Base-by-base conservation (phyloP, 306 rosid species). In the Rosa persica region DNA sequence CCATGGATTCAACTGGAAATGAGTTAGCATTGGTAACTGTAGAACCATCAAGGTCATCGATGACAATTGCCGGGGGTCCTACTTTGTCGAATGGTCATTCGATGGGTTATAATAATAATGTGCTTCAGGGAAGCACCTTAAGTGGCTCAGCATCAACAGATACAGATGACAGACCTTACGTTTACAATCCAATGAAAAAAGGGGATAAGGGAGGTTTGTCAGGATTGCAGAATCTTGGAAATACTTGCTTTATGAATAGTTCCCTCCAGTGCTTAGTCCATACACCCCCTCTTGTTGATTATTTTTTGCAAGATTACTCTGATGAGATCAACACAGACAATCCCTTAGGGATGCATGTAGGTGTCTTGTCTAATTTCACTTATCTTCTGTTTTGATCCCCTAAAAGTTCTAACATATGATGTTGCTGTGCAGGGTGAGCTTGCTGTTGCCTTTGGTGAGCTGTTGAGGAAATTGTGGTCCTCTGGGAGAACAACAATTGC, bases 221-320 rank as follows among this genome's bases (percentile, higher is more conserved):
- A 3, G 99, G 99, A 77, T 81, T 96, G 88, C 99, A 96, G 88
- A 96, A 96, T 87, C 88, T 96, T 73, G 99, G 99, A 62, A 96
- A 96, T 83, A 96, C 99, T 64, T 96, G 99, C 85, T 96, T 96
- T 83, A 96, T 96, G 99, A 96, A 93, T 81, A 96, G 99, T 77
- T 82, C 99, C 69, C 43, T 96, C 81, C 99, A 93, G 70, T 96
- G 99, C 86, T 86, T 96, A 81, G 98, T 91, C 80, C 99, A 96
- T 70, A 96, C 99, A 11, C 96, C 98, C 39, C 96, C 90, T 22
- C 89, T 96, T 80, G 89, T 81, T 75, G 93, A 87, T 80, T 96
- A 91, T 82, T 96, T 96, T 85, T 87, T 96, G 85, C 91, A 91
- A 90, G 97, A 96, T 86, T 96, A 96, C 85, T 81, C 82, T 23